Conservation (phyloP, 129 eudicot species). For the Ambrosia trifida region DNA sequence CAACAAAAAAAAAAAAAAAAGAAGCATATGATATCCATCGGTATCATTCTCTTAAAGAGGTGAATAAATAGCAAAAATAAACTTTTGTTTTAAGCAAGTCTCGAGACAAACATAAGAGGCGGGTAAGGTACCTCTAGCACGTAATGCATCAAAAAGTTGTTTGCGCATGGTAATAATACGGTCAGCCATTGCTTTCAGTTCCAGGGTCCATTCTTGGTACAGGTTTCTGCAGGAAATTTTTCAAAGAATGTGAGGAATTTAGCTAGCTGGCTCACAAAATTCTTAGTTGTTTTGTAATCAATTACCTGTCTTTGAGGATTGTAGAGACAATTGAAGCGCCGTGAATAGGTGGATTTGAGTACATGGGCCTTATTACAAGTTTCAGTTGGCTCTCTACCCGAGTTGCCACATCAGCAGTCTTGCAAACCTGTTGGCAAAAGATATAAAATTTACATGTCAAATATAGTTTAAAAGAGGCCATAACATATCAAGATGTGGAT, state of each 20-base stretch:
- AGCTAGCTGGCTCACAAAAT: conserved; percentile 11
- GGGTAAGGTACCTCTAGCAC: conserved; percentile 55
- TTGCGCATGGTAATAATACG: conserved; percentile 93
- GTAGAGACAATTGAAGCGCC: conserved; percentile 93
- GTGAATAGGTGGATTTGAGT: conserved; percentile 88
- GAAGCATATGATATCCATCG: not conserved
- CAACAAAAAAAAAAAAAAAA: not conserved
- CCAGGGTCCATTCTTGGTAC: conserved; percentile 84
- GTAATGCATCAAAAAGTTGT: conserved; percentile 73
- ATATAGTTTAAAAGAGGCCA: not conserved
- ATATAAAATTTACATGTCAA: not conserved
- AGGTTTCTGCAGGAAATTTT: conserved; percentile 52
- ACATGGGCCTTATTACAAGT: conserved; percentile 94
- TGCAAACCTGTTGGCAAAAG: conserved; percentile 58
- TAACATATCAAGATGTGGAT: not conserved
- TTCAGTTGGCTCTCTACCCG: conserved; percentile 93
- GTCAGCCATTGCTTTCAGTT: conserved; percentile 97
- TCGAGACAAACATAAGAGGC: not conserved
- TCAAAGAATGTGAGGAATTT: not conserved
- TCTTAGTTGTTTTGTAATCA: not conserved
- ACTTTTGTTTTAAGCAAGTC: not conserved
- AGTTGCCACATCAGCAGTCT: conserved; percentile 80
- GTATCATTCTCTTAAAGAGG: not conserved
- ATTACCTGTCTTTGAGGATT: conserved; percentile 82
- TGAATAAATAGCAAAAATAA: conserved; percentile 2